These are phyloP conservation scores for Globisporangium megalacanthum DNA, from an alignment of 352 stramenopile genomes.

Conservation along the genomic window DNA sequence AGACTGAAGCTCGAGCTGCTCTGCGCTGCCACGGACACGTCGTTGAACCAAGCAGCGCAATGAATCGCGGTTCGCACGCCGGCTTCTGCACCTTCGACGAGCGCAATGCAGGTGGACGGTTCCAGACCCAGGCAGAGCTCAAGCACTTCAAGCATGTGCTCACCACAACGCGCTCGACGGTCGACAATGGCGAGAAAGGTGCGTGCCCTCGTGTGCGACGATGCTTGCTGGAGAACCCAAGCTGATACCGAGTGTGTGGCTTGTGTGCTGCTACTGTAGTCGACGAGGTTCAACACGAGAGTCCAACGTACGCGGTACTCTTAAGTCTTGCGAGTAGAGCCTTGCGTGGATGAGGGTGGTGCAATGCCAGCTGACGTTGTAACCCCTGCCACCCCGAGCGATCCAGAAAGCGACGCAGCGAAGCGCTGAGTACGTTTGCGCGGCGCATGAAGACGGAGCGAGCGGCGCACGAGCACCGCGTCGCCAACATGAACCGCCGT, in stretches of 20 bases:
- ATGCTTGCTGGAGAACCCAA: not conserved
- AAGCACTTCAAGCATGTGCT: conserved; percentile 75
- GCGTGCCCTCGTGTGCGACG: not conserved
- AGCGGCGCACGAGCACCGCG: conserved; percentile 47
- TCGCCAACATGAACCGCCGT: conserved; percentile 80
- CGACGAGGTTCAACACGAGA: conserved; percentile 35
- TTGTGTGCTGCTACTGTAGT: conserved; percentile 8
- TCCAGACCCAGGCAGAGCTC: conserved; percentile 70
- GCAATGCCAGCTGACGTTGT: not conserved
- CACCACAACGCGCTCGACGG: conserved; percentile 30
- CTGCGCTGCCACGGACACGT: too few species aligned
- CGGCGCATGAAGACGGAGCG: conserved; percentile 56
- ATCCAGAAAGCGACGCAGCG: conserved; percentile 36
- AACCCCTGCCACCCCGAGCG: not conserved
- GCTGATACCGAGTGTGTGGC: not conserved
- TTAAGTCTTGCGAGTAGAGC: not conserved
- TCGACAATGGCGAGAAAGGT: conserved; percentile 59
- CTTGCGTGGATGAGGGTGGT: not conserved
- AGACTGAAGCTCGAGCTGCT: too few species aligned
- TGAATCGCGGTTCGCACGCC: conserved; percentile 57
- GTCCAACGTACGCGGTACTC: conserved; percentile 31
- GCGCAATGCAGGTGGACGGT: conserved; percentile 66
- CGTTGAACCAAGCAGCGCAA: conserved; percentile 4
- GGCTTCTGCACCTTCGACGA: conserved; percentile 77
- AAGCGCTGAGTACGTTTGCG: conserved; percentile 47